These are phyloP conservation scores for Rhodotorula glutinis DNA, from an alignment of 1,284 basidiomycete genomes.

Conservation along the genomic window DNA sequence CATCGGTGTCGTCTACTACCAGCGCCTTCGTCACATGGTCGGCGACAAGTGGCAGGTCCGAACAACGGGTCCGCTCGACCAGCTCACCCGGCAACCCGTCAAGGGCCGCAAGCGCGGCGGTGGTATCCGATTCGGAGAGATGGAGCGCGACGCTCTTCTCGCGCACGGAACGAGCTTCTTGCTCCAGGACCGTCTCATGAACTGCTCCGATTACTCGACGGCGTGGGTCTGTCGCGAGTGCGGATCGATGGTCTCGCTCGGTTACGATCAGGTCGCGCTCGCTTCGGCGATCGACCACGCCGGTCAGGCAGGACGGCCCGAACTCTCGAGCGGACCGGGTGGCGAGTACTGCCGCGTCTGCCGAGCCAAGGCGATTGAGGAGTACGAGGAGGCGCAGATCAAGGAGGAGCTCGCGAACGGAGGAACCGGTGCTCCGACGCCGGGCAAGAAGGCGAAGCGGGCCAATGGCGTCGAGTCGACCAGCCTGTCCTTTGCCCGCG, in stretches of 20 bases:
- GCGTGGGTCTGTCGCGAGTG: conserved; percentile 97
- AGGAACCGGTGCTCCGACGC: background rate
- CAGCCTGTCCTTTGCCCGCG: conserved; percentile 46
- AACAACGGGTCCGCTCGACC: conserved; percentile 95
- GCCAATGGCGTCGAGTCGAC: conserved; percentile 45
- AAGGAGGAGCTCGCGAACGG: conserved; percentile 4
- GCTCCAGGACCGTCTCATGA: conserved; percentile 97
- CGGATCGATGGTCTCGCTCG: conserved; percentile 90
- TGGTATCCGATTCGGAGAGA: conserved; percentile 99
- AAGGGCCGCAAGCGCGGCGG: conserved; percentile 98
- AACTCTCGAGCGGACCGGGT: conserved; percentile 56
- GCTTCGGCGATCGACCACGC: conserved; percentile 56
- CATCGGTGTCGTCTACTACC: conserved; percentile 97
- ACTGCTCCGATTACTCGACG: conserved; percentile 98
- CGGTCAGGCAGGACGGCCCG: conserved; percentile 54
- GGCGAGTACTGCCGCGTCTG: conserved; percentile 94
- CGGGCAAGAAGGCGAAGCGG: conserved; percentile 24
- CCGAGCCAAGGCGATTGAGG: conserved; percentile 60
- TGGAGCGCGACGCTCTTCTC: conserved; percentile 98
- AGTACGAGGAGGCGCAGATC: conserved; percentile 45
- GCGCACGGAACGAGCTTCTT: conserved; percentile 98
- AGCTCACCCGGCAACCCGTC: conserved; percentile 92
- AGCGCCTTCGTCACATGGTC: conserved; percentile 98
- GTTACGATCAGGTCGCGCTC: conserved; percentile 78
- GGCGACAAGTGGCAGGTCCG: conserved; percentile 99